Evolutionary conservation across 352 stramenopile species (phyloP).

Genomic region (Globisporangium nunn): DNA sequence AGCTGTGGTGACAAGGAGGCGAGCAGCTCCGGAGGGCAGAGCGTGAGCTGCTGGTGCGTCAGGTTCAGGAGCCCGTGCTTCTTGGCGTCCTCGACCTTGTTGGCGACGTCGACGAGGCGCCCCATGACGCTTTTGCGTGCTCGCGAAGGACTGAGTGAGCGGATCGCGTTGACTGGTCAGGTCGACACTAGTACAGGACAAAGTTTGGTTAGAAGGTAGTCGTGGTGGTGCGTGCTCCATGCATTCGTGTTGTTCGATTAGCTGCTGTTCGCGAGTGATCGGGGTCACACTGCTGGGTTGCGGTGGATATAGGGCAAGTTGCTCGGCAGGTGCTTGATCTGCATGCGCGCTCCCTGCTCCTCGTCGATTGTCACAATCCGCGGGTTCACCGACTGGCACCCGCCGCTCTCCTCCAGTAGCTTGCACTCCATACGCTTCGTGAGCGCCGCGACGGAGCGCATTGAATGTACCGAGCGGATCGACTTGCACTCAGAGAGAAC

Average conservation of each 20-base stretch:
- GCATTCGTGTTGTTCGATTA: not conserved
- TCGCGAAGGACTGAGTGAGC: not conserved
- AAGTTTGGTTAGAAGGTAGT: not conserved
- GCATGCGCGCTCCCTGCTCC: slow-evolving; percentile 77
- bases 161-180: not conserved
- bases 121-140: slow-evolving; percentile 10
- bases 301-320: slow-evolving; percentile 93
- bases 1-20: slow-evolving; percentile 20
- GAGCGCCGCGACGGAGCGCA: slow-evolving; percentile 68
- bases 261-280: not conserved
- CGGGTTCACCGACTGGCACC: slow-evolving; percentile 36
- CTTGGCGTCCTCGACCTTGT: slow-evolving; percentile 52
- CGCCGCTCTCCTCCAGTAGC: slow-evolving; percentile 25
- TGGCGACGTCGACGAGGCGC: slow-evolving; percentile 22
- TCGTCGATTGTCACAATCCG: slow-evolving; percentile 87
- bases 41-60: slow-evolving; percentile 32
- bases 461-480: slow-evolving; percentile 79
- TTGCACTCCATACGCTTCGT: slow-evolving; percentile 71
- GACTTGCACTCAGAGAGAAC: slow-evolving; percentile 86
- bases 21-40: slow-evolving; percentile 34
- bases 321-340: slow-evolving; percentile 85
- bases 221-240: too few relatives aligned
- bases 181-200: not conserved
- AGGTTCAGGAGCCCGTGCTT: slow-evolving; percentile 57
- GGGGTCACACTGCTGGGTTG: slow-evolving; percentile 86